These are phyloP conservation scores for Nannizziopsis barbatae DNA, from an alignment of 2,329 filamentous ascomycete species.

Conservation along the genomic window DNA sequence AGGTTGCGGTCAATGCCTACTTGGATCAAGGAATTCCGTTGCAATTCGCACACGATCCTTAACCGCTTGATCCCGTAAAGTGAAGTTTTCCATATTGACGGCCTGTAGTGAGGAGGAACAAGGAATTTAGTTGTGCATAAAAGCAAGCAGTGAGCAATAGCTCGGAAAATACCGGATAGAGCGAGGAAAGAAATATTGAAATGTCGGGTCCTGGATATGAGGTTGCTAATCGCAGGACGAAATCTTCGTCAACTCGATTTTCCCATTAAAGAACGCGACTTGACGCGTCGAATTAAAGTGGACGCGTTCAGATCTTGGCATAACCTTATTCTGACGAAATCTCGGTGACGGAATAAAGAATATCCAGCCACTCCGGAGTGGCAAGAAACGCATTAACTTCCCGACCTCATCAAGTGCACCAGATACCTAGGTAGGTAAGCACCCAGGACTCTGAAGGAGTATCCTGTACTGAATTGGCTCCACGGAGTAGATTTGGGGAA, in stretches of 20 bases:
- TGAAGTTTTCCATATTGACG: conserved; percentile 9
- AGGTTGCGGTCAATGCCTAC: conserved; percentile 46
- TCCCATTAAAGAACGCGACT: conserved; percentile 1
- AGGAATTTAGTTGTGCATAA: background rate
- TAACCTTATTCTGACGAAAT: background rate
- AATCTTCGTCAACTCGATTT: background rate
- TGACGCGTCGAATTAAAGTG: background rate
- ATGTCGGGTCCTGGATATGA: background rate
- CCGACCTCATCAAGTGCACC: no score
- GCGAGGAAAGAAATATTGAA: background rate
- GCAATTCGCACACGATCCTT: conserved; percentile 74
- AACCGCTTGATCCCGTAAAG: conserved; percentile 30
- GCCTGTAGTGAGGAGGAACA: background rate
- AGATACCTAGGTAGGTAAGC: no score
- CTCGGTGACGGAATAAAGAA: no score
- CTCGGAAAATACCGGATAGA: background rate
- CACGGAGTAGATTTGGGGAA: no score
- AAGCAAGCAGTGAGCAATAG: background rate
- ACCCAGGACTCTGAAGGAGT: no score
- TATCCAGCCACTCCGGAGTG: no score
- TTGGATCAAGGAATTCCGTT: conserved; percentile 87
- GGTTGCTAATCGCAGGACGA: background rate
- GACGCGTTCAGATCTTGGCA: background rate
- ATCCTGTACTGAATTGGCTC: no score
- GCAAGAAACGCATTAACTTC: no score